phyloP scores from a whole-genome alignment of 2,329 filamentous ascomycete genomes.

The Macrophomina pseudophaseolina region DNA sequence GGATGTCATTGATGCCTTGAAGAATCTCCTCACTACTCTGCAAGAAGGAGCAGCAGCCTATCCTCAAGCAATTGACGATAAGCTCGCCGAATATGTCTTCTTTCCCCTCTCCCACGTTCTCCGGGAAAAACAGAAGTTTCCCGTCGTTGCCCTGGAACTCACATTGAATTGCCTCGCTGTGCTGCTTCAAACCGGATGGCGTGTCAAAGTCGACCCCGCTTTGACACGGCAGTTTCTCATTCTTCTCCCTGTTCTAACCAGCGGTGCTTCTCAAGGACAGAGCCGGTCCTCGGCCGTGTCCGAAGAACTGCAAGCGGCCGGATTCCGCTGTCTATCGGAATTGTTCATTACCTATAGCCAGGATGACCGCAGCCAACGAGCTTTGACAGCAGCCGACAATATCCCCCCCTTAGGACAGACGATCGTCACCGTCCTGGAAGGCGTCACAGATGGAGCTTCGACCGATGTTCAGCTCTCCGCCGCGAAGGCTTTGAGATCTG shows the following conservation, averaged over 20 bases:
- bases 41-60: conserved; percentile 34
- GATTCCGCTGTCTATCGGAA: conserved; percentile 70
- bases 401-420: conserved; percentile 82
- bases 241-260: conserved; percentile 79
- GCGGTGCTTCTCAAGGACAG: conserved; percentile 67
- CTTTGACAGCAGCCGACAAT: conserved; percentile 61
- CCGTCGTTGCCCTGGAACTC: conserved; percentile 74
- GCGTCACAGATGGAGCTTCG: conserved; percentile 67
- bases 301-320: conserved; percentile 76
- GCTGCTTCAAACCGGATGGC: conserved; percentile 81
- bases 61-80: conserved; percentile 67
- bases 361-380: conserved; percentile 54
- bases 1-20: conserved; percentile 56
- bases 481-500: conserved; percentile 64
- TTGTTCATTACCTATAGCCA: conserved; percentile 66
- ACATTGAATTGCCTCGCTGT: conserved; percentile 76
- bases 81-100: conserved; percentile 91
- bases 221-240: conserved; percentile 85
- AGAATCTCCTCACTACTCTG: conserved; percentile 52
- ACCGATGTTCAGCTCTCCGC: conserved; percentile 74
- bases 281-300: conserved; percentile 54
- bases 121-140: conserved; percentile 72
- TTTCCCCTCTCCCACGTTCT: conserved; percentile 90
- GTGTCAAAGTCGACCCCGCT: conserved; percentile 68
- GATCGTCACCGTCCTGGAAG: conserved; percentile 79